Evolutionary conservation across 2,329 filamentous ascomycete species (phyloP).

Genomic region (Scedosporium dehoogii): DNA sequence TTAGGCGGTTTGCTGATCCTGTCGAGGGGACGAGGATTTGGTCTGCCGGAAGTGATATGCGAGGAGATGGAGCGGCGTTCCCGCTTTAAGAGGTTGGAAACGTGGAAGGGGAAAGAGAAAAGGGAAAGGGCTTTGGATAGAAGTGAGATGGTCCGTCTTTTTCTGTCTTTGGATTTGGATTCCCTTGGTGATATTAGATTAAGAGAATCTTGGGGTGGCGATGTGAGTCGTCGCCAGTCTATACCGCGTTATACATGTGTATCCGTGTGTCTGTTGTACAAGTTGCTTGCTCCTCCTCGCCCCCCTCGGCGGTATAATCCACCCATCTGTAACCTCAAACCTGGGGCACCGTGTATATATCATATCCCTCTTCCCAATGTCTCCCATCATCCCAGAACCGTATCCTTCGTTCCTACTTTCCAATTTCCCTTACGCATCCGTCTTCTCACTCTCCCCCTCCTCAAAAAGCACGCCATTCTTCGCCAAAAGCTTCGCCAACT

Average conservation of each 20-base stretch:
- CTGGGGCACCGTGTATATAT: background rate
- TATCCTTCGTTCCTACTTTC: background rate
- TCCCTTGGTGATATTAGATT: background rate
- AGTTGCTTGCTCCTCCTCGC: slow-evolving; percentile 9
- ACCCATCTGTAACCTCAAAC: background rate
- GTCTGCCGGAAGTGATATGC: slow-evolving; percentile 79
- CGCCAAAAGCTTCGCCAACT: slow-evolving; percentile 82
- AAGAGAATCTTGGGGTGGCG: background rate
- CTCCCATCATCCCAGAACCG: background rate
- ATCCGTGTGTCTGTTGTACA: slow-evolving; percentile 5
- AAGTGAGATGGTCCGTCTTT: background rate
- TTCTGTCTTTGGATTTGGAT: background rate
- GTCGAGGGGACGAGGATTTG: slow-evolving; percentile 63
- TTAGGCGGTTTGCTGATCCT: slow-evolving; percentile 62
- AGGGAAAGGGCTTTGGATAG: background rate
- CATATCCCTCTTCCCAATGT: background rate
- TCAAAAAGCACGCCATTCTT: slow-evolving; percentile 76
- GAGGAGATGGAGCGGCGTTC: slow-evolving; percentile 69
- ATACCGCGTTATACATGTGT: slow-evolving; percentile 1
- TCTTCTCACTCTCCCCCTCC: slow-evolving; percentile 30
- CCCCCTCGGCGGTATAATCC: slow-evolving; percentile 3
- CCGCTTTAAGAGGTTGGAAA: slow-evolving; percentile 25
- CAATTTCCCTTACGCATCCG: slow-evolving; percentile 9
- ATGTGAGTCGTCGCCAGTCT: background rate
- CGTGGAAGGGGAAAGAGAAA: background rate